Evolutionary conservation across 192 early-diverging fungal species (phyloP).

Genomic region (Cetraspora pellucida): DNA sequence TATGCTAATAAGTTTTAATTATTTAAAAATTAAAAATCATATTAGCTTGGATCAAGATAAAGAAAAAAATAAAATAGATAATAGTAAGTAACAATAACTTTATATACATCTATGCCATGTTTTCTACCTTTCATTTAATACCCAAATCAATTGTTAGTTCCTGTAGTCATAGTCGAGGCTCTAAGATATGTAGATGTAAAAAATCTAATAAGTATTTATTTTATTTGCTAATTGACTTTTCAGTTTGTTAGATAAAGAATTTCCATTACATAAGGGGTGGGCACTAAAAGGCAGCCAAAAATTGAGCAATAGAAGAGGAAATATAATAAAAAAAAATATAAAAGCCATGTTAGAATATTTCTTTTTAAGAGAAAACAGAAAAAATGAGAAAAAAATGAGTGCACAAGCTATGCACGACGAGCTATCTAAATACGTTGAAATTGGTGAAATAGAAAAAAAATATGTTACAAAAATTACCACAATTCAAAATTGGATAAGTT

Average conservation of each 20-base stretch:
- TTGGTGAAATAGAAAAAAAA: background rate
- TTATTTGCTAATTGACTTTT: background rate
- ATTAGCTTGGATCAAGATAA: too few species aligned
- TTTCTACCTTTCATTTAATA: too few species aligned
- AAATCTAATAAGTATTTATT: background rate
- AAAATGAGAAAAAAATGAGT: too few species aligned
- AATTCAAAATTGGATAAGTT: background rate
- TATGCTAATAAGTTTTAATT: too few species aligned
- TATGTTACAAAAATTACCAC: background rate
- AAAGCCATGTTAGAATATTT: background rate
- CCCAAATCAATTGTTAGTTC: too few species aligned
- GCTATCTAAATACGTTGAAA: background rate
- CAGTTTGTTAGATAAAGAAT: background rate
- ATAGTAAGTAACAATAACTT: too few species aligned
- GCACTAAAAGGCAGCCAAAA: background rate
- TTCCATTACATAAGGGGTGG: background rate
- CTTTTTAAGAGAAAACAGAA: too few species aligned
- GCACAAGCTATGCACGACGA: too few species aligned
- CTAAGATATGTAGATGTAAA: background rate
- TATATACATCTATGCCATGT: too few species aligned
- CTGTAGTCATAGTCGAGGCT: background rate
- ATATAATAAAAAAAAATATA: background rate
- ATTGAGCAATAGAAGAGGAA: background rate
- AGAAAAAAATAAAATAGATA: too few species aligned
- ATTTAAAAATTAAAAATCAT: too few species aligned